Evolutionary conservation across 345 rosid species (phyloP).

Genomic region (Brassica incana): DNA sequence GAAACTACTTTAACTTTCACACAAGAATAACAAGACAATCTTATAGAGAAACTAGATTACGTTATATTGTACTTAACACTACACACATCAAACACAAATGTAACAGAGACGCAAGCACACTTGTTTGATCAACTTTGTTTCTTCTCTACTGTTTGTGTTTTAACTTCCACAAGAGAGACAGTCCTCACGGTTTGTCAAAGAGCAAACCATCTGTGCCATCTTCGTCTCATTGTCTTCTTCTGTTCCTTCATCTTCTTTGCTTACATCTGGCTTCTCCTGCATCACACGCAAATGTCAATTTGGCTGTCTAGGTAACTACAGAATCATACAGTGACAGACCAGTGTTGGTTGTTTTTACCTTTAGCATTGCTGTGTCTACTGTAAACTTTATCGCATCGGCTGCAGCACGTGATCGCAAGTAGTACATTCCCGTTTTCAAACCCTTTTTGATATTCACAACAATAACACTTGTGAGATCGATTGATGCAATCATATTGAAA

Average conservation of each 20-base stretch:
- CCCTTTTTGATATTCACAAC: conserved; percentile 48
- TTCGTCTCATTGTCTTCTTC: conserved; percentile 54
- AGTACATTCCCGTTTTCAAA: conserved; percentile 92
- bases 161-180: conserved; percentile 89
- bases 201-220: conserved; percentile 88
- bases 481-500: background rate
- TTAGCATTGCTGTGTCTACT: conserved; percentile 69
- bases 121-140: background rate
- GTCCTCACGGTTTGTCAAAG: conserved; percentile 77
- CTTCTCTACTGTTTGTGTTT: background rate
- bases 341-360: conserved; percentile 44
- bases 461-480: background rate
- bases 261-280: conserved; percentile 48
- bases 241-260: conserved; percentile 25
- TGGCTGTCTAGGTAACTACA: background rate
- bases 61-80: background rate
- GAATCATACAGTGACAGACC: background rate
- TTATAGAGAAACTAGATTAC: background rate
- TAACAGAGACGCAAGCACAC: background rate
- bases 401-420: conserved; percentile 86
- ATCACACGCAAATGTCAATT: background rate
- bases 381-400: conserved; percentile 99
- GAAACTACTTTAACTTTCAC: background rate
- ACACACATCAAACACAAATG: background rate
- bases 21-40: background rate